Evolutionary conservation across 495 filamentous ascomycete species (phyloP).

Genomic region (Endocarpon pusillum): DNA sequence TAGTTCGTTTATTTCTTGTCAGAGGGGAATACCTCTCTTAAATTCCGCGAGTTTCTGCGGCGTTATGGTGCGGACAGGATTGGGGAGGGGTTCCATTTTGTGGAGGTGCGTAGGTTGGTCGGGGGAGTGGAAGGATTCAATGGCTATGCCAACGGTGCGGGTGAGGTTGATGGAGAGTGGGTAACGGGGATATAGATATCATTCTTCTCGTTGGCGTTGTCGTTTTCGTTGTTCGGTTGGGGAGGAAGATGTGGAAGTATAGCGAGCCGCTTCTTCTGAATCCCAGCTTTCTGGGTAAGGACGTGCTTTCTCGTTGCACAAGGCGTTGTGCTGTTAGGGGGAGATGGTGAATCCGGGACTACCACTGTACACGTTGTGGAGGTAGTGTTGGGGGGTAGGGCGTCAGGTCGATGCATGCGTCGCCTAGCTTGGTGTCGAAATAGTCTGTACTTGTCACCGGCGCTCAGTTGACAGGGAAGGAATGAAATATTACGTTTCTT

Average conservation of each 20-base stretch:
- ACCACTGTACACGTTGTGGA: constrained; percentile 57
- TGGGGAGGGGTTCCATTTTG: too few species aligned
- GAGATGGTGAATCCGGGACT: constrained; percentile 50
- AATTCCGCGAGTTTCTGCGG: too few species aligned
- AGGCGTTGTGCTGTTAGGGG: constrained; percentile 53
- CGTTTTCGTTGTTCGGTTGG: not conserved
- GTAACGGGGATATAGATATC: constrained; percentile 62
- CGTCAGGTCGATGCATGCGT: constrained; percentile 41
- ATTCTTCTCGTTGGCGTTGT: constrained; percentile 18
- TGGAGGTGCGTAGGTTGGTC: too few species aligned
- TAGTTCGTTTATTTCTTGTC: too few species aligned
- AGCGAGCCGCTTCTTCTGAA: constrained; percentile 50
- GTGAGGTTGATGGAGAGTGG: constrained; percentile 48
- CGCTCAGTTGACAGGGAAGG: too few species aligned
- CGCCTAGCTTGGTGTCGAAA: too few species aligned
- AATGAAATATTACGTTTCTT: too few species aligned
- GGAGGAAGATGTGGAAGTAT: too few species aligned
- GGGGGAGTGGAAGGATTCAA: constrained; percentile 49
- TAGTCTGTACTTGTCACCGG: too few species aligned
- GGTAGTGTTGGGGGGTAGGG: constrained; percentile 37
- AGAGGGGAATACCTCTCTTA: too few species aligned
- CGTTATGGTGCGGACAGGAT: too few species aligned
- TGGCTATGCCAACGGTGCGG: constrained; percentile 43
- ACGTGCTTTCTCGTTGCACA: constrained; percentile 37
- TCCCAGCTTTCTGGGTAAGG: constrained; percentile 64